These are phyloP conservation scores for Coniochaeta sp. DNA, from an alignment of 2,329 filamentous ascomycete genomes.

Conservation along the genomic window DNA sequence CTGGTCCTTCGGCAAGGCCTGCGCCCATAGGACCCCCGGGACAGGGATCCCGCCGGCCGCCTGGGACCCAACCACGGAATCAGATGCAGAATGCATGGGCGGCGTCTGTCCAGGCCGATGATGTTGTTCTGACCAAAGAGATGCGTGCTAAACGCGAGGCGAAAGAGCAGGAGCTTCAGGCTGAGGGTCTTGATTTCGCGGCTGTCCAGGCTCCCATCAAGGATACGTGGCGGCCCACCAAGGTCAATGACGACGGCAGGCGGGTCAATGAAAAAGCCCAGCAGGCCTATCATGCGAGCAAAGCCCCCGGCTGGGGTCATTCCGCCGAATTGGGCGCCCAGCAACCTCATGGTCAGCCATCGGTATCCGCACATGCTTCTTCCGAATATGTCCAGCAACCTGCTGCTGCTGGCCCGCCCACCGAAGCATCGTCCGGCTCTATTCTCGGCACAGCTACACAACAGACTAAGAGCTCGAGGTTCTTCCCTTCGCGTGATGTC, in stretches of 20 bases:
- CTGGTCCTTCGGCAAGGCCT: slow-evolving; percentile 8
- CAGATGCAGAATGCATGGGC: slow-evolving; percentile 10
- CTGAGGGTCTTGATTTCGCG: slow-evolving; percentile 34
- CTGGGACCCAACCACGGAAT: background rate
- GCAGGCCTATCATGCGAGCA: background rate
- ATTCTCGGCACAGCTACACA: slow-evolving; percentile 23
- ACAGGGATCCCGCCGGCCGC: slow-evolving; percentile 3
- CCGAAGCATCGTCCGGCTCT: slow-evolving; percentile 8
- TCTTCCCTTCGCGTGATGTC: slow-evolving; percentile 50
- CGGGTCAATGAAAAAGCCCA: slow-evolving; percentile 18
- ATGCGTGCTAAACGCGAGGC: slow-evolving; percentile 30
- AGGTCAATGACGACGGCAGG: slow-evolving; percentile 25
- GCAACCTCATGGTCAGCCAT: background rate
- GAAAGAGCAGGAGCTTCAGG: slow-evolving; percentile 33
- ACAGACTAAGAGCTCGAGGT: slow-evolving; percentile 47
- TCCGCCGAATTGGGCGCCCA: background rate
- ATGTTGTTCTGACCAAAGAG: slow-evolving; percentile 34
- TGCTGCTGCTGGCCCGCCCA: background rate
- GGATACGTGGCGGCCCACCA: slow-evolving; percentile 44
- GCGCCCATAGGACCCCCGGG: slow-evolving; percentile 25
- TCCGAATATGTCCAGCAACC: slow-evolving; percentile 10
- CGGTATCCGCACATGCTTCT: background rate
- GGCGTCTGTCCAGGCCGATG: slow-evolving; percentile 22
- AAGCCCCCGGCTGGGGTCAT: background rate
- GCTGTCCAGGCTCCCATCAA: slow-evolving; percentile 41